Evolutionary conservation across 768 basidiomycete genomes (phyloP), one percentile per base, ranked within the genome.

Genomic region (Leucosporidium yakuticum): DNA sequence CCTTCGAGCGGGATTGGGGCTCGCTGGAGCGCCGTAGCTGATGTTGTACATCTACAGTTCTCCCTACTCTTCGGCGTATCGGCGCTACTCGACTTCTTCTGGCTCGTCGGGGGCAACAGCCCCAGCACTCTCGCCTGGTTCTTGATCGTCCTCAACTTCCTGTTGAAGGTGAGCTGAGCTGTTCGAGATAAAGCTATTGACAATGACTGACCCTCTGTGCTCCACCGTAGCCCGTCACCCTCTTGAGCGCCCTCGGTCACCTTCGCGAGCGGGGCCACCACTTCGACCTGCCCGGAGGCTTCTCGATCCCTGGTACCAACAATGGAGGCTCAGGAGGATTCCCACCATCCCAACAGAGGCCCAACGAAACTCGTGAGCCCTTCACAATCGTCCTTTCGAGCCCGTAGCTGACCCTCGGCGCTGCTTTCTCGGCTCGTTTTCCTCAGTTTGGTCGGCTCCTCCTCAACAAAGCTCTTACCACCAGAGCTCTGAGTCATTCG

Each of bases 361-460:
- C 59, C 32, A 31, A 21, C 49, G 44, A 67, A 32, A 62, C 60
- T 12, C 60, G 65, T 67, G 14, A 36, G 65, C 49, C 20, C 7
- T 17, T 3, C 25, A 6, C 14, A 2, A 58, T 21, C 17, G 49
- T 23, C 29, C 27, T 14, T 21, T 25, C 7, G 15, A 21, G 2
- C 5, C 51, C 5, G n/a, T 7, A 23, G 54, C 20, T 60, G 60
- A 50, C 29, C 36, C 23, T 63, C 63, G 4, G 19, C 31, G 23
- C 21, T 34, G 49, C 21, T 12, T 17, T 25, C 19, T 5, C 34
- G 12, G 0, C 19, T 36, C 14, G 19, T 17, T 15, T 14, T 9
- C 19, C 8, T 6, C 57, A 70, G 69, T 70, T 31, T 70, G 65
- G 65, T 55, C 65, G n/a, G 69, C 69, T 9, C 69, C 69, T 1